These are phyloP conservation scores for Bonia amplexicaulis DNA, from an alignment of 176 grass and related monocot genomes.

Conservation along the genomic window DNA sequence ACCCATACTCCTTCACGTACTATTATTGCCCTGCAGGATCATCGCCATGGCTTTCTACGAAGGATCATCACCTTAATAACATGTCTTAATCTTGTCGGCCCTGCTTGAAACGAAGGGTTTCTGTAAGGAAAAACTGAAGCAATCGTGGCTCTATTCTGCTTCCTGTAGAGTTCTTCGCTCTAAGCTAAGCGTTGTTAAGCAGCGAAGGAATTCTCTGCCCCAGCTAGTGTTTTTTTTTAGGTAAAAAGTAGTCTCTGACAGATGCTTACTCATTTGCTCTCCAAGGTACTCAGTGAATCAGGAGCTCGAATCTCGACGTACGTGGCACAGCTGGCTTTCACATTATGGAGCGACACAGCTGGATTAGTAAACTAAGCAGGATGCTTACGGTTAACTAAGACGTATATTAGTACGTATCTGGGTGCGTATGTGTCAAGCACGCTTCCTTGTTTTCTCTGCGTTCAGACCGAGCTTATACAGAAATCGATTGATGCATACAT, in stretches of 20 bases:
- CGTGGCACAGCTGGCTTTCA: constrained; percentile 25
- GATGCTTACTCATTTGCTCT: not conserved
- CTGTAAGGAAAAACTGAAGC: no score
- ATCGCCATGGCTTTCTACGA: not conserved
- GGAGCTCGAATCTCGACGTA: constrained; percentile 19
- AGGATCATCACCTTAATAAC: no score
- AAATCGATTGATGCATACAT: not conserved
- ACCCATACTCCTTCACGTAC: not conserved
- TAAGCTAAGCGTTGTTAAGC: not conserved
- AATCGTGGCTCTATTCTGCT: not conserved
- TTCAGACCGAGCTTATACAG: not conserved
- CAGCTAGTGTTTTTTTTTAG: not conserved
- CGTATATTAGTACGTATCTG: not conserved
- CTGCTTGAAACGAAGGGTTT: no score
- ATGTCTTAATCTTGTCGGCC: no score
- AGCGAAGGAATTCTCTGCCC: not conserved
- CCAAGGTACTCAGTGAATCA: not conserved
- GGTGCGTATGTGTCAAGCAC: not conserved
- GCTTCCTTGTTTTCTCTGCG: not conserved
- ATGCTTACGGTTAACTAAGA: constrained; percentile 4
- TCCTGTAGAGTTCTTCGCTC: not conserved
- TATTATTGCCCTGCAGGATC: not conserved
- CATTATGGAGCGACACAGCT: not conserved
- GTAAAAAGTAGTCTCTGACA: not conserved
- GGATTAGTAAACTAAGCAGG: constrained; percentile 7